phyloP scores from a whole-genome alignment of 371 early-diverging fungal genomes.

The Apophysomyces trapeziformis region DNA sequence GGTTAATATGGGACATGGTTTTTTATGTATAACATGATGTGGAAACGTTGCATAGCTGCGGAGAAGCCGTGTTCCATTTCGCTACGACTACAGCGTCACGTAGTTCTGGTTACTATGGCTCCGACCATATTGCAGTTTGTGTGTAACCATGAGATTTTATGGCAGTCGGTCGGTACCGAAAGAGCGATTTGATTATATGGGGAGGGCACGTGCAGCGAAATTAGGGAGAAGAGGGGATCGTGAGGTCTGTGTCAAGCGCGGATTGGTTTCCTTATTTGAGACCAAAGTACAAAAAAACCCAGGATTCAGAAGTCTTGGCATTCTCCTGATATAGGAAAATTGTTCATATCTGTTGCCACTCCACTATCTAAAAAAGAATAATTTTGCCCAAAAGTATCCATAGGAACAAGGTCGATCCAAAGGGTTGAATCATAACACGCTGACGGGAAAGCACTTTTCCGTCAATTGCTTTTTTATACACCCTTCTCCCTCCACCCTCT shows the following conservation, averaged over 20 bases:
- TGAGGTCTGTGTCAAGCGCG: constrained; percentile 7
- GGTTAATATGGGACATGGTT: no score
- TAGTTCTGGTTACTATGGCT: no score
- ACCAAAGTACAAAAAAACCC: background rate
- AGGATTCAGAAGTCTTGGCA: constrained; percentile 16
- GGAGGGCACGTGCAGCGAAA: constrained; percentile 7
- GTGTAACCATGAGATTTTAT: no score
- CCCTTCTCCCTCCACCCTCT: constrained; percentile 4
- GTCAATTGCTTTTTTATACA: constrained; percentile 15
- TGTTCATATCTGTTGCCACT: constrained; percentile 15
- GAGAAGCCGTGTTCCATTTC: no score
- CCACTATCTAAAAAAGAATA: constrained; percentile 15
- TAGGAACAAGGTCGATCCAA: background rate
- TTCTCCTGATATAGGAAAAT: constrained; percentile 15
- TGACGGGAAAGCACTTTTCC: constrained; percentile 33
- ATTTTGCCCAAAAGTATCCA: constrained; percentile 15
- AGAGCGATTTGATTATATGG: background rate
- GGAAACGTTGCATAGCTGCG: no score
- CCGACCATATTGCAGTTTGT: no score
- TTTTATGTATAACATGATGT: no score
- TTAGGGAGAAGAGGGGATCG: background rate
- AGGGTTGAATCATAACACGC: background rate
- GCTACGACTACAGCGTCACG: no score
- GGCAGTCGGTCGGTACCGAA: constrained; percentile 17
- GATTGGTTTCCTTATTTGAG: constrained; percentile 13